Evolutionary conservation across 2,329 filamentous ascomycete genomes (phyloP), one percentile per base, ranked within the genome.

Genomic region (Capronia americana): DNA sequence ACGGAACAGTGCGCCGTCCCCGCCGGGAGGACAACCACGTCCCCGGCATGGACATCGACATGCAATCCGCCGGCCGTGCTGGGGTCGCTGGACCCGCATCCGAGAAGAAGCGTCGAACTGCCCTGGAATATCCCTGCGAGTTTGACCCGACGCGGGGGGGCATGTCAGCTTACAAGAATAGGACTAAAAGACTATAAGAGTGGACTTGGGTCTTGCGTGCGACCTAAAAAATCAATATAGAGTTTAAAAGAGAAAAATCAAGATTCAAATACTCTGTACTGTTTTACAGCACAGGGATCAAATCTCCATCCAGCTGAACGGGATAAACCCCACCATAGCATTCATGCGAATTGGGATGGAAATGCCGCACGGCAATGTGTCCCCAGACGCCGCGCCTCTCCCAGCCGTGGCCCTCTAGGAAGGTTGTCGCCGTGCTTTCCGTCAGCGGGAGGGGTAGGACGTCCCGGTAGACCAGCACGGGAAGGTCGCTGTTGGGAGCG

Each of bases 341-440:
- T 68, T 78, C 76, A 69, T 78, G 76, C 4, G 75, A 76, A 23
- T 78, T 76, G 26, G 74, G 74, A 69, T 79, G 77, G 64, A 76
- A 78, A 65, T 76, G 74, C 28, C 68, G 67, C 17, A 62, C 69
- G 10, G 38, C 63, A 30, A 74, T 73, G 59, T 71, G 69, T 11
- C 73, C 73, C 73, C 72, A 75, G 48, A 68, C 68, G 46, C 73
- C 73, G 64, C 73, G 65, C 57, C 76, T 75, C 41, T 76, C 68
- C 76, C 76, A 78, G 23, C 71, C 67, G 63, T 78, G 61, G 11
- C 54, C 57, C 32, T 77, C 73, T 28, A 77, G 70, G 46, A 75
- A 73, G 38, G 66, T 57, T 4, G 68, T 68, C 1, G 71, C 64
- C 14, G 66, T 66, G 46, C 72, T 63, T 58, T 73, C 69, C 38